A percentile compares a stretch with the other conserved stretches of the same genome.
Evolutionary conservation across 495 filamentous ascomycete genomes (phyloP).

Genomic region (Hyaloscypha bicolor): DNA sequence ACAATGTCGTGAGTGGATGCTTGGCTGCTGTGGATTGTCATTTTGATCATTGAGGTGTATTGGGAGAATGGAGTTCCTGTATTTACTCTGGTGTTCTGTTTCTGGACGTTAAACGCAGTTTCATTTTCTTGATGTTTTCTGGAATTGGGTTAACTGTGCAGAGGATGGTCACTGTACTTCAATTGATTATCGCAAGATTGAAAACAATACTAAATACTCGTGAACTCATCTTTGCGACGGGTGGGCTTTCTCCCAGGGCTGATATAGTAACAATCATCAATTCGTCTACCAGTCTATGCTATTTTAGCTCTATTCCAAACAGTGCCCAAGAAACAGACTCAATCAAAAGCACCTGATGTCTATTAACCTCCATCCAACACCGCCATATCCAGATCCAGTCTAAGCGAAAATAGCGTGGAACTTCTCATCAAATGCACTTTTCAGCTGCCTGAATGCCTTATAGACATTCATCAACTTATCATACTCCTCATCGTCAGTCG

Average conservation of each 20-base stretch:
- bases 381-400: not conserved
- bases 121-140: too few relatives aligned
- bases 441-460: conserved; percentile 56
- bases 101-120: too few relatives aligned
- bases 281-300: not conserved
- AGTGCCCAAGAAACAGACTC: not conserved
- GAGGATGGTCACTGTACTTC: not conserved
- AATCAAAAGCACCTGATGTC: not conserved
- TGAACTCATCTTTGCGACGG: too few relatives aligned
- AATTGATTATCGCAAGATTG: not conserved
- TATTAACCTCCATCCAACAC: not conserved
- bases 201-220: not conserved
- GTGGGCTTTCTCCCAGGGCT: too few relatives aligned
- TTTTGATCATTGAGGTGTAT: not conserved
- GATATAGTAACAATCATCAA: not conserved
- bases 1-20: not conserved
- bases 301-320: not conserved
- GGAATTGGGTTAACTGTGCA: too few relatives aligned
- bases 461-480: conserved; percentile 58
- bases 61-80: not conserved
- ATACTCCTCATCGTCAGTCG: conserved; percentile 40
- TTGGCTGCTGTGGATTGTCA: not conserved
- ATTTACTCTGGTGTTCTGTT: too few relatives aligned
- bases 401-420: conserved; percentile 62
- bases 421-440: conserved; percentile 64